A percentile compares a stretch with the other conserved stretches of the same genome.
phyloP scores from a whole-genome alignment of 306 rosid species.

The Trifolium pratense region DNA sequence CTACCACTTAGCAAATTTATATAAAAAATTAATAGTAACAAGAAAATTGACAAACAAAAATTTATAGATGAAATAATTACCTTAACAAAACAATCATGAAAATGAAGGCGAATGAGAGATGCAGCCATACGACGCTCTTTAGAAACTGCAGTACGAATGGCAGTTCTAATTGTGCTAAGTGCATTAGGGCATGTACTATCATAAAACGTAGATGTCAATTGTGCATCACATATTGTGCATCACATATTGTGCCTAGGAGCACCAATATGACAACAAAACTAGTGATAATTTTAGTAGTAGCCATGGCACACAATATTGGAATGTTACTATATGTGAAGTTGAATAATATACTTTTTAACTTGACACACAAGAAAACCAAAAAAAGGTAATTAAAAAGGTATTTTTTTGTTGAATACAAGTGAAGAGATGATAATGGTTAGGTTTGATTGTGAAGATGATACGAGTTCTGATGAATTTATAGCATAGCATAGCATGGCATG shows the following conservation, averaged over 20 bases:
- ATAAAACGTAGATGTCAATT: constrained; percentile 57
- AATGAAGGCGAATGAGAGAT: constrained; percentile 52
- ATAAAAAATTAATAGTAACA: too few relatives aligned
- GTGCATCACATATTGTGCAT: too few relatives aligned
- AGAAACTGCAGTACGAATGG: constrained; percentile 46
- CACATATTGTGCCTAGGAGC: constrained; percentile 37
- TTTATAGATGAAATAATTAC: neutral
- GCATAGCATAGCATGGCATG: neutral
- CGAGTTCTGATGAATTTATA: neutral
- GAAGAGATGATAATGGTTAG: neutral
- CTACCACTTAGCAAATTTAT: too few relatives aligned
- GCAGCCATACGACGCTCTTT: constrained; percentile 52
- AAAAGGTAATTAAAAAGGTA: too few relatives aligned
- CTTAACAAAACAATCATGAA: constrained; percentile 53
- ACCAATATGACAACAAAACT: constrained; percentile 31
- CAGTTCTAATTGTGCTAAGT: constrained; percentile 49
- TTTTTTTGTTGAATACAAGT: too few relatives aligned
- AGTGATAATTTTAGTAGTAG: neutral
- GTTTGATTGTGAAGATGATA: neutral
- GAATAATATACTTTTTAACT: neutral
- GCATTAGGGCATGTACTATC: constrained; percentile 63
- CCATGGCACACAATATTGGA: neutral
- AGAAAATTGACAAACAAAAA: too few relatives aligned
- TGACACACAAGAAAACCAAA: too few relatives aligned
- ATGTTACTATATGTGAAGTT: neutral